Conservation (phyloP, 1,284 basidiomycete genomes). For the Malassezia equina region DNA sequence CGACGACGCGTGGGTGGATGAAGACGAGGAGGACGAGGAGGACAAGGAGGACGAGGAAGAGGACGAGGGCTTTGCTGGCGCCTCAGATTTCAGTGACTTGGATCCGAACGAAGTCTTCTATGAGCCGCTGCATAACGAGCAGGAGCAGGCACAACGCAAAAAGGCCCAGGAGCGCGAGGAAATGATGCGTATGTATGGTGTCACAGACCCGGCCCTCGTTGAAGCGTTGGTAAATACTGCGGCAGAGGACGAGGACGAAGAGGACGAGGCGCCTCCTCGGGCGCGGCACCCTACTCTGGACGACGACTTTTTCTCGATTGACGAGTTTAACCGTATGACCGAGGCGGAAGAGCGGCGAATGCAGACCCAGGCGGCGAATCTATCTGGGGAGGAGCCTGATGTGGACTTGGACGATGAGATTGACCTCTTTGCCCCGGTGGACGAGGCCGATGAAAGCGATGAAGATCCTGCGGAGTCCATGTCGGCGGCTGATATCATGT, state of each 20-base stretch:
- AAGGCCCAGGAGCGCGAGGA: slow-evolving; percentile 27
- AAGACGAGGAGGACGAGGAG: slow-evolving; percentile 20
- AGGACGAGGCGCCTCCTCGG: slow-evolving; percentile 15
- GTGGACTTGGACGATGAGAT: slow-evolving; percentile 19
- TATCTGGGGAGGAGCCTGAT: slow-evolving; percentile 19
- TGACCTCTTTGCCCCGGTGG: slow-evolving; percentile 9
- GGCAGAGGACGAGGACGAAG: slow-evolving; percentile 17
- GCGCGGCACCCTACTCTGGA: slow-evolving; percentile 60
- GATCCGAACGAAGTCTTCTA: slow-evolving; percentile 31
- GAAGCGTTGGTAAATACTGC: slow-evolving; percentile 13
- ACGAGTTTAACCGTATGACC: slow-evolving; percentile 76
- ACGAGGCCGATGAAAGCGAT: slow-evolving; percentile 25
- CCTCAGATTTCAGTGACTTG: slow-evolving; percentile 40
- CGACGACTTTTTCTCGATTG: slow-evolving; percentile 84
- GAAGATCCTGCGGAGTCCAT: slow-evolving; percentile 7
- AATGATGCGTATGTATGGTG: slow-evolving; percentile 18
- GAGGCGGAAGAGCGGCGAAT: slow-evolving; percentile 63
- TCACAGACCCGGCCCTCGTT: slow-evolving; percentile 9
- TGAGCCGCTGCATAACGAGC: slow-evolving; percentile 40
- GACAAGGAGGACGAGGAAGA: slow-evolving; percentile 28
- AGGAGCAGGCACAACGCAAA: slow-evolving; percentile 33
- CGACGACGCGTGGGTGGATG: slow-evolving; percentile 22
- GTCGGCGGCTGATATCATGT: slow-evolving; percentile 48
- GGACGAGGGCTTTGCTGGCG: slow-evolving; percentile 32
- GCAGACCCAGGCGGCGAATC: slow-evolving; percentile 54